Evolutionary conservation across 352 stramenopile species (phyloP).

Genomic region (Phytophthora vignae): DNA sequence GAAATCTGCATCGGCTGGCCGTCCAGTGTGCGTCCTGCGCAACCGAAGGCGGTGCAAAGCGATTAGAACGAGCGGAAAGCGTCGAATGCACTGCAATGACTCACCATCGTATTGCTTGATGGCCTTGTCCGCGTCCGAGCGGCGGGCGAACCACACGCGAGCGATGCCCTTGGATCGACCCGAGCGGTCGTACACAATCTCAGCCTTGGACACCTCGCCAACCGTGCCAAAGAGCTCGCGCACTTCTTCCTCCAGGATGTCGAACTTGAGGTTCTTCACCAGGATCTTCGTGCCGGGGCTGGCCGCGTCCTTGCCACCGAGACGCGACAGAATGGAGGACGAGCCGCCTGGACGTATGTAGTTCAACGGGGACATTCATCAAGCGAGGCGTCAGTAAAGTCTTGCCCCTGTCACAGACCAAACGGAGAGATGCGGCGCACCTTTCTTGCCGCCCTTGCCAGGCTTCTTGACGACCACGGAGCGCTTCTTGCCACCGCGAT

Average conservation of each 20-base stretch:
- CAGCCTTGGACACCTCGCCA: slow-evolving; percentile 76
- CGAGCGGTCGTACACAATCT: slow-evolving; percentile 87
- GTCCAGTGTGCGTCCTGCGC: slow-evolving; percentile 75
- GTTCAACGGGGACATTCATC: neutral
- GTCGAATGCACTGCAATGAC: neutral
- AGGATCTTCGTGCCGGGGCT: slow-evolving; percentile 74
- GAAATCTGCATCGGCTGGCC: slow-evolving; percentile 80
- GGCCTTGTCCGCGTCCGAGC: slow-evolving; percentile 75
- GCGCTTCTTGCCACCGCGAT: slow-evolving; percentile 53
- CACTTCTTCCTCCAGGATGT: slow-evolving; percentile 86
- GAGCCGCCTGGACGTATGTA: slow-evolving; percentile 30
- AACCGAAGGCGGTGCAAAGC: neutral
- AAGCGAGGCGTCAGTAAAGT: slow-evolving; percentile 21
- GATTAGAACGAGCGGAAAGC: neutral
- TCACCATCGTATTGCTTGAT: slow-evolving; percentile 88
- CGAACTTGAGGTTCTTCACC: slow-evolving; percentile 87
- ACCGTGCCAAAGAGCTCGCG: slow-evolving; percentile 83
- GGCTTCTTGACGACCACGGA: slow-evolving; percentile 62
- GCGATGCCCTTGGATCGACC: slow-evolving; percentile 84
- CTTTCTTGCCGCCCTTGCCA: slow-evolving; percentile 66
- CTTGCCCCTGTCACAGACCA: neutral
- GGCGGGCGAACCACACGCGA: slow-evolving; percentile 78
- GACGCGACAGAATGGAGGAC: slow-evolving; percentile 73
- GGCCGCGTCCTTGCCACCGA: slow-evolving; percentile 57
- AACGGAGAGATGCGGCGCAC: slow-evolving; percentile 30